Evolutionary conservation across 345 rosid genomes (phyloP).

Genomic region (Hibiscus syriacus): DNA sequence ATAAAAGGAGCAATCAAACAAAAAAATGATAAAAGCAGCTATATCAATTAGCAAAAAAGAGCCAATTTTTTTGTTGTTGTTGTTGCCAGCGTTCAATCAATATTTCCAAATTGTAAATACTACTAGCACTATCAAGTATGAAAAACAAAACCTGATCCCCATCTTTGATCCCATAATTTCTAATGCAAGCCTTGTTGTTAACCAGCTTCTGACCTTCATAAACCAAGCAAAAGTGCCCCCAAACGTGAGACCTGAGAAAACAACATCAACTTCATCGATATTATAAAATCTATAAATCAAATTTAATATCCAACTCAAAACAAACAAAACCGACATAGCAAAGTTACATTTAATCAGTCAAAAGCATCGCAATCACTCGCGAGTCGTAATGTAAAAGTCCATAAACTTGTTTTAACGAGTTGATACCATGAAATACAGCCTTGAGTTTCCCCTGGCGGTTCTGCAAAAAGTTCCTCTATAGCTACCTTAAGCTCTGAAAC

Average conservation of each 20-base stretch:
- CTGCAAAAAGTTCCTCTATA: slow-evolving; percentile 49
- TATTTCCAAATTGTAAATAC: background rate
- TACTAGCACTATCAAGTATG: background rate
- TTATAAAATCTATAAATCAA: background rate
- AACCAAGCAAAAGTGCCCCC: slow-evolving; percentile 77
- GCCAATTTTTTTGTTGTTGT: no score
- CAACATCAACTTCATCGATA: background rate
- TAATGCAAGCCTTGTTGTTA: slow-evolving; percentile 40
- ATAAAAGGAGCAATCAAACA: background rate
- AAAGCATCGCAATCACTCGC: background rate
- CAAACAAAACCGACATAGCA: background rate
- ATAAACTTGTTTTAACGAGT: background rate
- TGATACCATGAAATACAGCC: slow-evolving; percentile 65
- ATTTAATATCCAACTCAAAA: background rate
- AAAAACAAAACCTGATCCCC: slow-evolving; percentile 60
- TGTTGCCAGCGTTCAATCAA: no score
- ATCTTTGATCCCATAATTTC: slow-evolving; percentile 44
- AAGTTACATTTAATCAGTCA: background rate
- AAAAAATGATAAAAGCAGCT: background rate
- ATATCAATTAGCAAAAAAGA: no score
- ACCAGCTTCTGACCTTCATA: slow-evolving; percentile 54
- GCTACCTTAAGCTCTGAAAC: slow-evolving; percentile 60
- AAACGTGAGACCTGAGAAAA: slow-evolving; percentile 54
- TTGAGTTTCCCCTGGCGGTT: slow-evolving; percentile 31
- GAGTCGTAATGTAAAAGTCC: background rate